Percentiles rank a stretch among this genome's conserved stretches.
phyloP scores from a whole-genome alignment of 2,329 filamentous ascomycete species.

The Trichoderma hamatum region DNA sequence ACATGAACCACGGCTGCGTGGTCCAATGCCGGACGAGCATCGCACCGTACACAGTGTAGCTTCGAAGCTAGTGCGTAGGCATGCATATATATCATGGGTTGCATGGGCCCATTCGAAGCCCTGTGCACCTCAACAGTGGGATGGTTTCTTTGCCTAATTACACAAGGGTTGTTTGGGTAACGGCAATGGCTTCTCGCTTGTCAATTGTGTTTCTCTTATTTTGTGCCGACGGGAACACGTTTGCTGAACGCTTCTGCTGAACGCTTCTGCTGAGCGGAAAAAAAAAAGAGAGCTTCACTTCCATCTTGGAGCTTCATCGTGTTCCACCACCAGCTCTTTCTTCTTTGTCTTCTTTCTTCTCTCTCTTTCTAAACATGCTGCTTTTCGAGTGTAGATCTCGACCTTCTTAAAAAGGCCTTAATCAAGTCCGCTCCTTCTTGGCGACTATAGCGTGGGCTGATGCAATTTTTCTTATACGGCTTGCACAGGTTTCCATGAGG shows the following conservation, averaged over 20 bases:
- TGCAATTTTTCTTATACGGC: slow-evolving; percentile 15
- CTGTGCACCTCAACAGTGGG: slow-evolving; percentile 16
- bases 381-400: slow-evolving; percentile 1
- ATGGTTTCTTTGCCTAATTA: slow-evolving; percentile 14
- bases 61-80: slow-evolving; percentile 19
- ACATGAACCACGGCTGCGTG: slow-evolving; percentile 1
- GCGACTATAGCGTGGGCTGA: slow-evolving; percentile 20
- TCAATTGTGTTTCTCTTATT: not conserved
- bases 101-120: slow-evolving; percentile 23
- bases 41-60: slow-evolving; percentile 22
- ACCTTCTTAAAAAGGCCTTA: slow-evolving; percentile 13
- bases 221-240: not conserved
- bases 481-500: slow-evolving; percentile 15
- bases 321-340: not conserved
- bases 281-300: not conserved
- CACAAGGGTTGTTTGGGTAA: not conserved
- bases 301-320: not conserved
- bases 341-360: not conserved
- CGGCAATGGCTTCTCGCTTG: not conserved
- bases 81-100: slow-evolving; percentile 16
- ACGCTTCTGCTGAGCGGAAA: not conserved
- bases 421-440: slow-evolving; percentile 6
- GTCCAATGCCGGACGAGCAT: slow-evolving; percentile 19
- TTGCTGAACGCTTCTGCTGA: not conserved
- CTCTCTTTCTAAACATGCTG: not conserved